A percentile compares a stretch with the other conserved stretches of the same genome.
These are phyloP conservation scores for Cadophora malorum DNA, from an alignment of 2,329 filamentous ascomycete species.

Conservation along the genomic window DNA sequence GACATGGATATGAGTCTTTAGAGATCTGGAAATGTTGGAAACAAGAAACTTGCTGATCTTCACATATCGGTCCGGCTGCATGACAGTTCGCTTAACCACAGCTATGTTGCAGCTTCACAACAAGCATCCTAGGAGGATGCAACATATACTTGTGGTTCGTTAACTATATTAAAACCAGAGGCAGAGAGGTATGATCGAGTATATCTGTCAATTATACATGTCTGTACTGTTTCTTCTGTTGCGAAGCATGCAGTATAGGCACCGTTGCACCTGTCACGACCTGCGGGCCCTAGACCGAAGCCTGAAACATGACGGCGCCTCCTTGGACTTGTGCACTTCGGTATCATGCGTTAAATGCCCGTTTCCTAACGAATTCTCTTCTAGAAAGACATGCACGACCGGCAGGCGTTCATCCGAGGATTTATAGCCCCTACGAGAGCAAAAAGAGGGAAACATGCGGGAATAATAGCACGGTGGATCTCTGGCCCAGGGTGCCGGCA, in stretches of 20 bases:
- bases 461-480: background rate
- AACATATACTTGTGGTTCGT: background rate
- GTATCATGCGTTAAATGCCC: constrained; percentile 31
- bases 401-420: constrained; percentile 35
- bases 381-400: constrained; percentile 5
- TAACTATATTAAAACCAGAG: background rate
- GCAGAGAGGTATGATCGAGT: background rate
- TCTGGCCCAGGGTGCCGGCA: background rate
- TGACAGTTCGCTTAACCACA: constrained; percentile 17
- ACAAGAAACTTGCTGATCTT: constrained; percentile 26
- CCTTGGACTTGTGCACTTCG: constrained; percentile 22
- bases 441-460: background rate
- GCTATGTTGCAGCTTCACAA: constrained; percentile 2
- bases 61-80: constrained; percentile 13
- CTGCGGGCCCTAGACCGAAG: background rate
- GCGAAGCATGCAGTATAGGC: background rate
- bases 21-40: constrained; percentile 20
- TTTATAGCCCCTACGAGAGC: constrained; percentile 3
- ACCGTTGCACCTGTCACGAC: background rate
- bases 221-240: background rate
- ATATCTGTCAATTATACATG: background rate
- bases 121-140: background rate
- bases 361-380: constrained; percentile 18
- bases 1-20: constrained; percentile 16
- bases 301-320: constrained; percentile 25